phyloP scores from a whole-genome alignment of 495 filamentous ascomycete genomes.

The Schizothecium vesticola region DNA sequence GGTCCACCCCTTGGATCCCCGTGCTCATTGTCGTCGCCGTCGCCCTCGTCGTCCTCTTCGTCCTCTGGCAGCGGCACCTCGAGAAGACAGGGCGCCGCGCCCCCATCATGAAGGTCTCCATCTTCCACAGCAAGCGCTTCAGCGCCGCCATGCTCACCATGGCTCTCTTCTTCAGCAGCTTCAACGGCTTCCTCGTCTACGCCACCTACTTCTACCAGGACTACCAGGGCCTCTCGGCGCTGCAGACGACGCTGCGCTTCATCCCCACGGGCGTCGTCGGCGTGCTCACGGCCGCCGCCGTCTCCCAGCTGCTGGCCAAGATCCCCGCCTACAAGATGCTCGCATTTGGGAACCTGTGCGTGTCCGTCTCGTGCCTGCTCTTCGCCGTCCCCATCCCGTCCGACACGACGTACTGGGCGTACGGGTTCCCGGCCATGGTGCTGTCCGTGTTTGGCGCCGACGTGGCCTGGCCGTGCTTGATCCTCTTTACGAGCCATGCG shows the following conservation, averaged over 20 bases:
- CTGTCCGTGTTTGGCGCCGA: constrained; percentile 56
- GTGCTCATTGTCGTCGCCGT: constrained; percentile 58
- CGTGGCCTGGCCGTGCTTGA: constrained; percentile 52
- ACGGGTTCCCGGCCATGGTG: constrained; percentile 52
- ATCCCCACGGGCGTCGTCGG: constrained; percentile 55
- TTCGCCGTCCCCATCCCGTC: constrained; percentile 53
- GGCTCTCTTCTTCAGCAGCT: constrained; percentile 53
- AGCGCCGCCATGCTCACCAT: constrained; percentile 56
- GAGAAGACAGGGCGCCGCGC: constrained; percentile 36
- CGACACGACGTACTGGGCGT: constrained; percentile 54
- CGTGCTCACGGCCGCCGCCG: constrained; percentile 42
- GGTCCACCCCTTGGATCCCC: constrained; percentile 61
- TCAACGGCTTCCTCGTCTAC: constrained; percentile 56
- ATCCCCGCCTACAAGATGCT: constrained; percentile 50
- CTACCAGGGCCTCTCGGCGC: constrained; percentile 47
- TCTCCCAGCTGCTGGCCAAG: constrained; percentile 50
- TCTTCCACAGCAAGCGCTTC: constrained; percentile 49
- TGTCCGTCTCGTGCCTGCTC: constrained; percentile 46
- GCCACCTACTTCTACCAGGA: constrained; percentile 61
- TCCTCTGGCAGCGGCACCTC: constrained; percentile 59
- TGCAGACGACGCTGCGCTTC: constrained; percentile 58
- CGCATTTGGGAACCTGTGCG: constrained; percentile 44
- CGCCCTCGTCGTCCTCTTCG: constrained; percentile 52
- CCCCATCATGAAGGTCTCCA: constrained; percentile 57
- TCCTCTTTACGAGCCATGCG: constrained; percentile 53